A percentile compares a stretch with the other conserved stretches of the same genome.
Evolutionary conservation across 108 stramenopile species (phyloP).

Genomic region (Conticribra guillardii): DNA sequence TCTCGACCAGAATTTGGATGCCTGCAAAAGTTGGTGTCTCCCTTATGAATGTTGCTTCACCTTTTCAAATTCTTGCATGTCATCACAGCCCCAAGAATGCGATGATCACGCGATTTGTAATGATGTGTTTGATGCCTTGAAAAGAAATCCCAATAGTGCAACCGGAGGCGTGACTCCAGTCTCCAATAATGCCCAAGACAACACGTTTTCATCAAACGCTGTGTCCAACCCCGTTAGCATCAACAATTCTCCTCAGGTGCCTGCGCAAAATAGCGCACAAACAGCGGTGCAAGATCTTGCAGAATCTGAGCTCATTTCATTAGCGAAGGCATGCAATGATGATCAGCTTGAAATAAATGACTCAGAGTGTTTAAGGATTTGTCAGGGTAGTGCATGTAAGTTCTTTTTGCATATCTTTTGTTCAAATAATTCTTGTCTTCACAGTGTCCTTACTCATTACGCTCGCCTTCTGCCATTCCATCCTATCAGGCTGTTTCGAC

Average conservation of each 20-base stretch:
- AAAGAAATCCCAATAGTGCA: not conserved
- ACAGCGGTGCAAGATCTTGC: not conserved
- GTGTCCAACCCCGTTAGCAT: no score
- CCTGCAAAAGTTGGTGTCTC: conserved; percentile 3
- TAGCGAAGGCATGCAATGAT: conserved; percentile 32
- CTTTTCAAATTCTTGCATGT: not conserved
- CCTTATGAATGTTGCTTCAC: conserved; percentile 13
- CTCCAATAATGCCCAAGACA: no score
- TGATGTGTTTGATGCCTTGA: conserved; percentile 6
- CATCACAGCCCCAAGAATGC: not conserved
- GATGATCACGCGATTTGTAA: conserved; percentile 2
- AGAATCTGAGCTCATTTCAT: conserved; percentile 15
- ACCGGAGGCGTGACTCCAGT: not conserved
- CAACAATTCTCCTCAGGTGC: not conserved
- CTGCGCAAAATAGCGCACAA: not conserved
- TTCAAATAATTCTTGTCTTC: not conserved
- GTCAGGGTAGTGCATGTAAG: conserved; percentile 37
- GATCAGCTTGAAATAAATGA: conserved; percentile 28
- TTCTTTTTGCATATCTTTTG: not conserved
- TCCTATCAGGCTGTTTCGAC: conserved; percentile 23
- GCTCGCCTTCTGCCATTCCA: not conserved
- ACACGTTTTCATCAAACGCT: no score
- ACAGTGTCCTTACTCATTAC: not conserved
- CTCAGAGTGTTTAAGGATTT: conserved; percentile 19
- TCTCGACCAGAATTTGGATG: not conserved